Evolutionary conservation across 2,329 filamentous ascomycete species (phyloP), one percentile per base, ranked within the genome.

Genomic region (Diplodia intermedia): DNA sequence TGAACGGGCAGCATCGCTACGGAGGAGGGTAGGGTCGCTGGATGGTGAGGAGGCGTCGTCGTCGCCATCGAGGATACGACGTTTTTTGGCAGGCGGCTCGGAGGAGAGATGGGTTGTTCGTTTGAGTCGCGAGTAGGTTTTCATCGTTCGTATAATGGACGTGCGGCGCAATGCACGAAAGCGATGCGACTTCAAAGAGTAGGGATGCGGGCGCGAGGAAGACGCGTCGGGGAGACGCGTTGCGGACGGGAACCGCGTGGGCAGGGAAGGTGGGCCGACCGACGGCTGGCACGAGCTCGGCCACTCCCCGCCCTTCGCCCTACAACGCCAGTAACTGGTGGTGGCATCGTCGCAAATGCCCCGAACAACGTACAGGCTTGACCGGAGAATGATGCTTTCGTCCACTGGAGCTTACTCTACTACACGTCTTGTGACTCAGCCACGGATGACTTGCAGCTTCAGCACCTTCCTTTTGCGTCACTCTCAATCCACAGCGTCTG

Each of bases 101-200:
- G 74, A 75, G 68, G 76, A 73, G 67, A 72, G 71, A 23, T 75
- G 65, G 47, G 73, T 69, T 57, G 70, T 73, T 70, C 75, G 77
- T 55, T 71, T 72, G 57, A 75, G 74, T 70, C 78, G 78, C 68
- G 78, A 76, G 70, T 80, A 80, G 7, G 78, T 80, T 61, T 71
- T 73, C 31, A 76, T 69, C 8, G 18, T 72, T 66, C 20, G 36
- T n/a, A 12, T 33, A 4, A 23, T 29, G 62, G 29, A 11, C 3
- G 63, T 31, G n/a, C 12, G 36, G 38, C 23, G 63, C 63, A 53
- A 18, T 55, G 36, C 23, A 18, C 23, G 36, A 26, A 11, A 38
- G 23, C 33, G 18, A 56, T 61, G 54, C 31, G 14, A 11, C 3
- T 33, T 20, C 14, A 36, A 26, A 63, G 26, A 40, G 69, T 65